These are phyloP conservation scores for Canna indica DNA, from an alignment of 176 grass and related monocot species.

Conservation along the genomic window DNA sequence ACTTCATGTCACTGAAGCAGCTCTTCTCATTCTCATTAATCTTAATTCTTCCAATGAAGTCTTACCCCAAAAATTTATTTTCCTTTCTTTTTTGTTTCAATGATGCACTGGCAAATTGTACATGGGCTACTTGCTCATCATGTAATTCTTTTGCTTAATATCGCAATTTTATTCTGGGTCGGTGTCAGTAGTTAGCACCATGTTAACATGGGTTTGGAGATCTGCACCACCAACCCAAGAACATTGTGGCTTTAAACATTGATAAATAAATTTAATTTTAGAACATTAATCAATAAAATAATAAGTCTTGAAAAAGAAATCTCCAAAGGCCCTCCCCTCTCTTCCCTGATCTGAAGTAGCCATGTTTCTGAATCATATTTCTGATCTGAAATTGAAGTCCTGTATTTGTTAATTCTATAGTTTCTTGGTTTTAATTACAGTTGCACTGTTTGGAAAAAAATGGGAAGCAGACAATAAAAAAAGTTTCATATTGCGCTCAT, in stretches of 20 bases:
- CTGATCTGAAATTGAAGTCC: neutral
- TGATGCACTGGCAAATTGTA: no score
- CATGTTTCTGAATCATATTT: neutral
- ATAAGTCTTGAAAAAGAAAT: neutral
- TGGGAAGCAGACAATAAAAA: slow-evolving; percentile 74
- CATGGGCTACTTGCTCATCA: no score
- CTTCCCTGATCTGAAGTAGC: neutral
- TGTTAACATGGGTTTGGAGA: no score
- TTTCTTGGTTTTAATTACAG: slow-evolving; percentile 29
- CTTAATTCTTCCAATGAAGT: no score
- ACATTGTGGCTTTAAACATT: neutral
- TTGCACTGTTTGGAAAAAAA: slow-evolving; percentile 79
- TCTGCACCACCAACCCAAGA: no score
- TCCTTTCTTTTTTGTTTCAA: no score
- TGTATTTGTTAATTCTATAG: neutral
- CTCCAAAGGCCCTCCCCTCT: neutral
- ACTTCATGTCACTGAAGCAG: no score
- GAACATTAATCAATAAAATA: neutral
- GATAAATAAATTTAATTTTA: neutral
- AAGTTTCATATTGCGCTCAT: slow-evolving; percentile 82
- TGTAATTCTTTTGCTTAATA: no score
- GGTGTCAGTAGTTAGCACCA: no score
- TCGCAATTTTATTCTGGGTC: no score
- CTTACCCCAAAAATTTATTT: no score
- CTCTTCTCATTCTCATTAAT: no score